phyloP scores from a whole-genome alignment of 2,329 filamentous ascomycete genomes.

The Penicillium decumbens region DNA sequence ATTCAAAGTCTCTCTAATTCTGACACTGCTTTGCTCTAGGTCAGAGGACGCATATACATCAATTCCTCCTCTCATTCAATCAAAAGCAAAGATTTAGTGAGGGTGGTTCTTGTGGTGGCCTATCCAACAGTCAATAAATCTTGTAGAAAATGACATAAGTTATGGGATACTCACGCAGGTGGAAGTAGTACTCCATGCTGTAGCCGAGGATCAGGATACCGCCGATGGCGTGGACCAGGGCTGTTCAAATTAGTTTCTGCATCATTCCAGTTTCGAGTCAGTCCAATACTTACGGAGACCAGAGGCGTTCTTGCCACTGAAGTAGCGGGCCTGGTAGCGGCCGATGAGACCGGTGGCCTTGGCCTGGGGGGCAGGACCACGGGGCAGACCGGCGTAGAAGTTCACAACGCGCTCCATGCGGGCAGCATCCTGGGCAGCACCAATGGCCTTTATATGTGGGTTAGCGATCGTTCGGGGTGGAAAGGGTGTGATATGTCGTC shows the following conservation, averaged over 20 bases:
- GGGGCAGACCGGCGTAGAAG: constrained; percentile 98
- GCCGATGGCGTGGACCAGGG: constrained; percentile 80
- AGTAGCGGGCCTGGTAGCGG: constrained; percentile 82
- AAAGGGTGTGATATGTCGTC: constrained; percentile 8
- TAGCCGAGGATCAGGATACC: constrained; percentile 79
- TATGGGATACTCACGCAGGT: constrained; percentile 70
- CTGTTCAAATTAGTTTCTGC: constrained; percentile 47
- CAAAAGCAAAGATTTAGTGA: constrained; percentile 60
- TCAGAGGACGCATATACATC: constrained; percentile 39
- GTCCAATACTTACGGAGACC: constrained; percentile 68
- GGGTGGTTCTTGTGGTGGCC: constrained; percentile 99
- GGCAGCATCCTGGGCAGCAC: constrained; percentile 88
- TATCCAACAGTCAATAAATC: constrained; percentile 39
- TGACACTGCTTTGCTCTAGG: constrained; percentile 32
- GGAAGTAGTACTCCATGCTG: constrained; percentile 99
- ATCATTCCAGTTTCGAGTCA: neutral
- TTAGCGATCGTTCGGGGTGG: constrained; percentile 30
- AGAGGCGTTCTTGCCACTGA: constrained; percentile 80
- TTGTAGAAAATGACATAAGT: neutral
- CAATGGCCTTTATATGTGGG: constrained; percentile 66
- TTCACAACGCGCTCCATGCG: constrained; percentile 97
- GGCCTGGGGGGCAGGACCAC: constrained; percentile 77
- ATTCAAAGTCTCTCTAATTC: constrained; percentile 22
- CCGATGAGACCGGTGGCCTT: constrained; percentile 78
- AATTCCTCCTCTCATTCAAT: constrained; percentile 26